These are phyloP conservation scores for Imleria badia DNA, from an alignment of 768 basidiomycete genomes.

Conservation along the genomic window DNA sequence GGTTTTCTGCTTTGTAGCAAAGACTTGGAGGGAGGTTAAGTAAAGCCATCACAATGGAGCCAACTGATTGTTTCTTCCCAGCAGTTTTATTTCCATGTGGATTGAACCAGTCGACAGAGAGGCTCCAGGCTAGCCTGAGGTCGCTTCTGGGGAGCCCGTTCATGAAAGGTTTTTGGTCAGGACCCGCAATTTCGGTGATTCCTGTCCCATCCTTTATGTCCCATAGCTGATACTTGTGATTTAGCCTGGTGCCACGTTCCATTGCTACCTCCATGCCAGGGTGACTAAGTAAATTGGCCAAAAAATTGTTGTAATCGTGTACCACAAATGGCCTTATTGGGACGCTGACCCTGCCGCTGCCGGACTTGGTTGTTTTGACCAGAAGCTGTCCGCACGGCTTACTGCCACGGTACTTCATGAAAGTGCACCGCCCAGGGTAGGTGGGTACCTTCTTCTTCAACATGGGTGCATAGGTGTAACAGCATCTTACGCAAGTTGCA, in stretches of 20 bases:
- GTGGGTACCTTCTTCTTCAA: too few relatives aligned
- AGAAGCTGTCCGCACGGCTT: slow-evolving; percentile 14
- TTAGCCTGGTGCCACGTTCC: slow-evolving; percentile 13
- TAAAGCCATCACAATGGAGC: slow-evolving; percentile 13
- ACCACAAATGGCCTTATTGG: slow-evolving; percentile 22
- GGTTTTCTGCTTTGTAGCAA: slow-evolving; percentile 29
- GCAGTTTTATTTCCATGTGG: slow-evolving; percentile 21
- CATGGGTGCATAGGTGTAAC: too few relatives aligned
- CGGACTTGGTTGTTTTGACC: neutral
- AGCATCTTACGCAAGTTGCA: too few relatives aligned
- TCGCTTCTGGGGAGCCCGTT: slow-evolving; percentile 3
- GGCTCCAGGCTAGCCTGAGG: slow-evolving; percentile 19
- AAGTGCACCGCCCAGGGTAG: slow-evolving; percentile 24
- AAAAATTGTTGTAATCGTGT: slow-evolving; percentile 30
- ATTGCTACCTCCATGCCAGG: slow-evolving; percentile 29
- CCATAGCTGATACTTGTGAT: neutral
- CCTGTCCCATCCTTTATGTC: neutral
- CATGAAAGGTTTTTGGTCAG: neutral
- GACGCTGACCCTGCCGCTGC: neutral
- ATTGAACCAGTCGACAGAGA: slow-evolving; percentile 33
- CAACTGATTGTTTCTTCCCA: slow-evolving; percentile 10
- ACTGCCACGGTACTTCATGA: slow-evolving; percentile 14
- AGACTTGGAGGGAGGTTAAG: slow-evolving; percentile 24
- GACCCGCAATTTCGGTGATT: neutral
- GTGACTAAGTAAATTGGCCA: slow-evolving; percentile 25